Conservation (phyloP, 2,329 filamentous ascomycete species). For the Pezicula neosporulosa region DNA sequence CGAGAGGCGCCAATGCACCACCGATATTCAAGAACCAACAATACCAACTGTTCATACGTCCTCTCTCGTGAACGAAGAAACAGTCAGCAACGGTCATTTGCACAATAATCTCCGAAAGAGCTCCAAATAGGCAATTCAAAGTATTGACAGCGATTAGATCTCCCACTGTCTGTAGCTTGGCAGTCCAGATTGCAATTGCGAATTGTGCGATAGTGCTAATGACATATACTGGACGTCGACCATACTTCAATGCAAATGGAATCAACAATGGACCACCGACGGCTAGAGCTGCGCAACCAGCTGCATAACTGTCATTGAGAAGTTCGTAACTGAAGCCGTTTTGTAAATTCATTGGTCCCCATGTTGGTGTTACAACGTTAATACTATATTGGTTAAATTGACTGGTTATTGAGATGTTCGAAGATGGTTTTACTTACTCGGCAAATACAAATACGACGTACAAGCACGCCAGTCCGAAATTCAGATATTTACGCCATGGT, state of each 20-base stretch:
- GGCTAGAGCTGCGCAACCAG: constrained; percentile 36
- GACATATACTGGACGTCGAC: constrained; percentile 41
- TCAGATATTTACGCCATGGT: constrained; percentile 34
- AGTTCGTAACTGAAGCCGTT: constrained; percentile 36
- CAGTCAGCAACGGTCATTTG: constrained; percentile 45
- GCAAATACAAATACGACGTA: constrained; percentile 39
- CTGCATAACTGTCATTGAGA: constrained; percentile 42
- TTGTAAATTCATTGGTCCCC: constrained; percentile 38
- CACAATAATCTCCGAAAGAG: constrained; percentile 38
- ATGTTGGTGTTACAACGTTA: constrained; percentile 26
- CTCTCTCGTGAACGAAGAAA: constrained; percentile 45
- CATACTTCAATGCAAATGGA: constrained; percentile 42
- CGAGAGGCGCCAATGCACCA: constrained; percentile 34
- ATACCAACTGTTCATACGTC: constrained; percentile 43
- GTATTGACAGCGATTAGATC: constrained; percentile 42
- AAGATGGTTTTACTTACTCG: constrained; percentile 3
- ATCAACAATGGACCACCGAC: constrained; percentile 39
- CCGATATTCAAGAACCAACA: constrained; percentile 27
- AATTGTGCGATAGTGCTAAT: constrained; percentile 36
- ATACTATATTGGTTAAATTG: constrained; percentile 2
- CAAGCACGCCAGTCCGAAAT: constrained; percentile 37
- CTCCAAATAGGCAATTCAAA: constrained; percentile 38
- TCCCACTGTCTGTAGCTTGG: constrained; percentile 34
- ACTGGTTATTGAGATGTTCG: too few relatives aligned
- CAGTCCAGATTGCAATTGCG: constrained; percentile 37